Percentiles rank a stretch among this genome's conserved stretches.
Conservation (phyloP, 768 basidiomycete genomes). For the Calocybe cyanea region DNA sequence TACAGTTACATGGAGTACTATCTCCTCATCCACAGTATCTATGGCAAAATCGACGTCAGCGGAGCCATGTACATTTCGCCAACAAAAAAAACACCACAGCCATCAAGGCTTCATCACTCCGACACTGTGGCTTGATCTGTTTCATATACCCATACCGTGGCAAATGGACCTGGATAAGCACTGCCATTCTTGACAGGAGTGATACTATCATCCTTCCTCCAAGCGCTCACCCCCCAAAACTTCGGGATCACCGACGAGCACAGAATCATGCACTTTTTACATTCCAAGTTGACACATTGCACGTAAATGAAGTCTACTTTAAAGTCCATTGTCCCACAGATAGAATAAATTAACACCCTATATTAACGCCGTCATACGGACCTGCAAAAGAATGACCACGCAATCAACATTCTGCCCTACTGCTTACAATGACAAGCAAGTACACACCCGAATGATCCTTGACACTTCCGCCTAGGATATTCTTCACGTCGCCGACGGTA, state of each 20-base stretch:
- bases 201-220: too few relatives aligned
- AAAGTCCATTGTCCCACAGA: constrained; percentile 2
- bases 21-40: too few relatives aligned
- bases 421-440: neutral
- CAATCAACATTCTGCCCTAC: neutral
- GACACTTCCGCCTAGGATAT: constrained; percentile 19
- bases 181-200: too few relatives aligned
- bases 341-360: constrained; percentile 9
- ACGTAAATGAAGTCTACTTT: too few relatives aligned
- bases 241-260: too few relatives aligned
- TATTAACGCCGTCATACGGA: constrained; percentile 17
- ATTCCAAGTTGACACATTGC: too few relatives aligned
- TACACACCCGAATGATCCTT: constrained; percentile 21
- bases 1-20: too few relatives aligned
- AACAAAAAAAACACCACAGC: neutral
- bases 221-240: too few relatives aligned
- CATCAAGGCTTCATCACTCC: neutral
- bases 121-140: neutral
- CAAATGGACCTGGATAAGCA: too few relatives aligned
- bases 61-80: too few relatives aligned
- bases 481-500: constrained; percentile 20
- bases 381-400: constrained; percentile 1
- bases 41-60: too few relatives aligned
- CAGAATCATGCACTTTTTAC: neutral
- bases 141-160: neutral